A percentile compares a stretch with the other conserved stretches of the same genome.
These are phyloP conservation scores for Chloridella minuta DNA, from an alignment of 352 stramenopile species.

Conservation along the genomic window DNA sequence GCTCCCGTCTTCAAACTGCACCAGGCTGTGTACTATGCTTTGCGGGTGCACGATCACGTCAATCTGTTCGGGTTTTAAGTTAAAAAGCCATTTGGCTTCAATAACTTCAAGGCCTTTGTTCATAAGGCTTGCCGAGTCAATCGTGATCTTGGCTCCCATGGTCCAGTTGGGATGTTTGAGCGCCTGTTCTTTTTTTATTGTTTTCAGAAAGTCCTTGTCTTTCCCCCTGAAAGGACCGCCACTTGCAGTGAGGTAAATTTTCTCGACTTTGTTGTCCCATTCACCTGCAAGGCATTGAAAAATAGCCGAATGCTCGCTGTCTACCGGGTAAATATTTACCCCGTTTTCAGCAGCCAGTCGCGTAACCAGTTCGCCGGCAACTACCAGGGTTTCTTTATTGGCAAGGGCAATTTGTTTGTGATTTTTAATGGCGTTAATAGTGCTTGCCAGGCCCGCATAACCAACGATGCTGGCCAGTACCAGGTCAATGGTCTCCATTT, in stretches of 20 bases:
- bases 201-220: background rate
- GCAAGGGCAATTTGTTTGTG: slow-evolving; percentile 41
- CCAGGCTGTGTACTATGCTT: background rate
- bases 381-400: slow-evolving; percentile 51
- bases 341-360: slow-evolving; percentile 33
- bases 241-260: slow-evolving; percentile 13
- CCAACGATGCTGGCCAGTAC: slow-evolving; percentile 46
- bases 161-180: slow-evolving; percentile 38
- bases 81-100: background rate
- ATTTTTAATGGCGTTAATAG: slow-evolving; percentile 24
- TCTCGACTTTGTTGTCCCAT: background rate
- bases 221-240: slow-evolving; percentile 42
- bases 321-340: slow-evolving; percentile 41
- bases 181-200: slow-evolving; percentile 30
- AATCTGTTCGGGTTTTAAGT: background rate
- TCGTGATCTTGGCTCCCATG: slow-evolving; percentile 50
- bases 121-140: slow-evolving; percentile 48
- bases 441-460: slow-evolving; percentile 29
- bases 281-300: slow-evolving; percentile 35
- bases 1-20: background rate
- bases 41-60: background rate
- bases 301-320: slow-evolving; percentile 42
- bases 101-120: slow-evolving; percentile 32
- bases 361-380: slow-evolving; percentile 36
- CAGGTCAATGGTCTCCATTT: slow-evolving; percentile 24